phyloP scores from a whole-genome alignment of 2,329 filamentous ascomycete species.

The Epichloe elymi region DNA sequence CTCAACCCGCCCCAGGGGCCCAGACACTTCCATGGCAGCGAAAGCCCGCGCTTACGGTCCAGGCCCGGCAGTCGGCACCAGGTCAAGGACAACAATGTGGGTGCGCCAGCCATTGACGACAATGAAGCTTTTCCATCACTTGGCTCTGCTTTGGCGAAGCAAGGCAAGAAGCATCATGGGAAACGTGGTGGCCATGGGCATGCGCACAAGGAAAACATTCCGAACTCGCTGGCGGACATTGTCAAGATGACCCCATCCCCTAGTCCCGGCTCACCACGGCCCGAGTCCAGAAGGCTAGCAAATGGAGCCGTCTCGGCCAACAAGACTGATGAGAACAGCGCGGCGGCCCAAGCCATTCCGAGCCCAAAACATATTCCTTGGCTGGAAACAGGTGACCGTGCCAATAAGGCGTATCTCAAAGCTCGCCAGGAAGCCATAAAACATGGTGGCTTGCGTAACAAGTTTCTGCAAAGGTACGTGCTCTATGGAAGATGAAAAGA shows the following conservation, averaged over 20 bases:
- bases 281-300: conserved; percentile 33
- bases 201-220: conserved; percentile 51
- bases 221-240: conserved; percentile 80
- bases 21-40: conserved; percentile 46
- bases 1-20: conserved; percentile 59
- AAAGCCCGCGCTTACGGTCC: conserved; percentile 60
- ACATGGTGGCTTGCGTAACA: conserved; percentile 90
- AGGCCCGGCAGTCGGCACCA: conserved; percentile 71
- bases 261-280: conserved; percentile 45
- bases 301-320: conserved; percentile 1
- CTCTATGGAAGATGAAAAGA: background rate
- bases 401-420: conserved; percentile 91
- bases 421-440: conserved; percentile 92
- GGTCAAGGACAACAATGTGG: conserved; percentile 44
- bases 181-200: conserved; percentile 77
- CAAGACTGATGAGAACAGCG: conserved; percentile 58
- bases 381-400: conserved; percentile 82
- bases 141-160: conserved; percentile 61
- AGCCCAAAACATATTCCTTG: conserved; percentile 88
- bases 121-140: conserved; percentile 90
- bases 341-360: conserved; percentile 70
- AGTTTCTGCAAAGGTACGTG: conserved; percentile 78
- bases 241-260: conserved; percentile 91
- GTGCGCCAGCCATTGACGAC: conserved; percentile 74
- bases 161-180: conserved; percentile 82